Percentiles rank a stretch among this genome's conserved stretches.
phyloP scores from a whole-genome alignment of 108 stramenopile species.

The Fistulifera pelliculosa region DNA sequence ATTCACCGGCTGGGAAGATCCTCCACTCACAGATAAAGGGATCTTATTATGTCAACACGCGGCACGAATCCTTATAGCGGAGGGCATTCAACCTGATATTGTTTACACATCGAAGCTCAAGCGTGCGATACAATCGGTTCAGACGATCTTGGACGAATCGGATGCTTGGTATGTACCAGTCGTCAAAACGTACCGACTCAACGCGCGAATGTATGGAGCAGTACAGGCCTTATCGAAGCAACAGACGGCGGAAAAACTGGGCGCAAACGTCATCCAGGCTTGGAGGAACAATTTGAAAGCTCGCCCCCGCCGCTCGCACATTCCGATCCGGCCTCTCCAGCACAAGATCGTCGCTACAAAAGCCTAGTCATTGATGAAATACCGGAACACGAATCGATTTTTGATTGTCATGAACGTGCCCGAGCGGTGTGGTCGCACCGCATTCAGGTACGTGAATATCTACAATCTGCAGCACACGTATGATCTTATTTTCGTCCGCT shows the following conservation, averaged over 20 bases:
- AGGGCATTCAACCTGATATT: slow-evolving; percentile 61
- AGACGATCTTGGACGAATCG: slow-evolving; percentile 46
- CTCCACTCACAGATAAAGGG: slow-evolving; percentile 32
- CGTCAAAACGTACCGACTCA: slow-evolving; percentile 32
- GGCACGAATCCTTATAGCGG: slow-evolving; percentile 35
- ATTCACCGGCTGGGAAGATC: slow-evolving; percentile 64
- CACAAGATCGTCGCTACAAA: slow-evolving; percentile 40
- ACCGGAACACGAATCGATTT: slow-evolving; percentile 39
- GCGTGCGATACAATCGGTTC: slow-evolving; percentile 60
- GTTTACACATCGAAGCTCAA: slow-evolving; percentile 65
- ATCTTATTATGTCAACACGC: slow-evolving; percentile 39
- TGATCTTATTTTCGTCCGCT: too few relatives aligned
- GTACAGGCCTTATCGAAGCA: slow-evolving; percentile 48
- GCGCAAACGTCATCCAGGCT: slow-evolving; percentile 8
- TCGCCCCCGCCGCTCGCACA: slow-evolving; percentile 13
- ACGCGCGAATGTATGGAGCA: slow-evolving; percentile 53
- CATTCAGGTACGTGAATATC: slow-evolving; percentile 26
- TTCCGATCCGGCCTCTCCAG: slow-evolving; percentile 31
- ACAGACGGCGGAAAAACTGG: slow-evolving; percentile 29
- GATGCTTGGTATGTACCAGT: slow-evolving; percentile 32
- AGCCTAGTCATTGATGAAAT: slow-evolving; percentile 37
- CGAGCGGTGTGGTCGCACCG: slow-evolving; percentile 58
- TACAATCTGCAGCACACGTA: too few relatives aligned
- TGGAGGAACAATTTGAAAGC: slow-evolving; percentile 19
- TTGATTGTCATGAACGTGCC: slow-evolving; percentile 50